phyloP scores from a whole-genome alignment of 2,329 filamentous ascomycete species.

The Fusarium oxysporum region DNA sequence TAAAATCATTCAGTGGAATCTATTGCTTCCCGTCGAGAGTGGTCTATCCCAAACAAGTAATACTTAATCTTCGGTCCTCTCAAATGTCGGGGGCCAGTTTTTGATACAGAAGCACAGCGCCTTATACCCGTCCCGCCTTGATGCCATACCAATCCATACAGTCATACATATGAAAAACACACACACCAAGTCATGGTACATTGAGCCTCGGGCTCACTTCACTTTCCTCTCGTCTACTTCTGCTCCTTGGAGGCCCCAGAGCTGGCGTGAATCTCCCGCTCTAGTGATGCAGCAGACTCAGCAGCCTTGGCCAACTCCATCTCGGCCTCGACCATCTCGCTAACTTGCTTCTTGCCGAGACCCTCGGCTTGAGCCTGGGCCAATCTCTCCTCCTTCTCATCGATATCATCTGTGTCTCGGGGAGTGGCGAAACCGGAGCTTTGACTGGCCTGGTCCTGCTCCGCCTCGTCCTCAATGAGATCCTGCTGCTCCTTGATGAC shows the following conservation, averaged over 20 bases:
- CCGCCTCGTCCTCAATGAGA: conserved; percentile 95
- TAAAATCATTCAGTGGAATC: conserved; percentile 47
- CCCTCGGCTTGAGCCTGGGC: conserved; percentile 62
- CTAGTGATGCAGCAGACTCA: conserved; percentile 38
- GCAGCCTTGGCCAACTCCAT: conserved; percentile 55
- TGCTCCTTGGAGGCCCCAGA: conserved; percentile 46
- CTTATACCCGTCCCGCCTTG: conserved; percentile 35
- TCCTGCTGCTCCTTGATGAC: conserved; percentile 99
- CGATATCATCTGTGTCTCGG: conserved; percentile 91
- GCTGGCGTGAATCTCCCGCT: conserved; percentile 45
- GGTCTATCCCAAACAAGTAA: conserved; percentile 44
- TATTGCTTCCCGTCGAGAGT: conserved; percentile 48
- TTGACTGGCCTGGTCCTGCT: conserved; percentile 87
- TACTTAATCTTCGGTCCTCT: conserved; percentile 35
- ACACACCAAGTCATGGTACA: conserved; percentile 44
- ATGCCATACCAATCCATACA: conserved; percentile 46
- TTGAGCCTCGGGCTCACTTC: conserved; percentile 21
- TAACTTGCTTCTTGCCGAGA: conserved; percentile 60
- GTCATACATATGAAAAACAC: conserved; percentile 50
- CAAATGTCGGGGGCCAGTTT: conserved; percentile 30
- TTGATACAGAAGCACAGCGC: conserved; percentile 47
- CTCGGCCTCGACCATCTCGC: conserved; percentile 68
- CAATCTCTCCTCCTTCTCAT: conserved; percentile 86
- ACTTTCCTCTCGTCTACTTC: conserved; percentile 47
- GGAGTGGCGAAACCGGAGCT: conserved; percentile 79